Percentiles rank a stretch among this genome's conserved stretches.
Evolutionary conservation across 2,329 filamentous ascomycete genomes (phyloP).

Genomic region (Fonsecaea erecta): DNA sequence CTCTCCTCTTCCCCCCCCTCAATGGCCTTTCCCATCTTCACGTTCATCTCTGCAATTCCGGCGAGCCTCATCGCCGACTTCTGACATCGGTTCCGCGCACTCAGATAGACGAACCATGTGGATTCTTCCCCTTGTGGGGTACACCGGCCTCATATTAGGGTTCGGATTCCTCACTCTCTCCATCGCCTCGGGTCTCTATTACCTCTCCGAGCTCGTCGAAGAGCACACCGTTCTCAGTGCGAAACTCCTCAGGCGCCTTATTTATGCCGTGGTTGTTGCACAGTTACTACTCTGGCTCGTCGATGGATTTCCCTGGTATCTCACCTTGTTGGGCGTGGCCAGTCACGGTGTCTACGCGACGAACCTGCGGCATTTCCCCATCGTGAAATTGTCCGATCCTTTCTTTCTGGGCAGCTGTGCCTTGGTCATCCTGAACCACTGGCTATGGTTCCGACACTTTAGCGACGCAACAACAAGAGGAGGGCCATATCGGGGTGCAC

Average conservation of each 20-base stretch:
- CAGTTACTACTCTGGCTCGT: slow-evolving; percentile 77
- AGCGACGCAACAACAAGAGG: slow-evolving; percentile 56
- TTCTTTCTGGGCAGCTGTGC: slow-evolving; percentile 83
- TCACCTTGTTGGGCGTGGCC: slow-evolving; percentile 74
- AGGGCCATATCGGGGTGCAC: slow-evolving; percentile 54
- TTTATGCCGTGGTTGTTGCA: slow-evolving; percentile 77
- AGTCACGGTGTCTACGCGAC: slow-evolving; percentile 86
- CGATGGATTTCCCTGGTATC: slow-evolving; percentile 80
- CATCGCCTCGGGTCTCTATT: slow-evolving; percentile 99
- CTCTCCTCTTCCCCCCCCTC: neutral
- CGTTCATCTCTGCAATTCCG: neutral
- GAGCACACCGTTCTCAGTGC: slow-evolving; percentile 95
- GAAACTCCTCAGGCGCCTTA: slow-evolving; percentile 79
- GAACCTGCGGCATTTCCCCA: slow-evolving; percentile 76
- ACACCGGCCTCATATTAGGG: slow-evolving; percentile 81
- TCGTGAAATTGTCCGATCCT: slow-evolving; percentile 85
- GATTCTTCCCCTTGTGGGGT: slow-evolving; percentile 91
- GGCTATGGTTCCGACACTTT: slow-evolving; percentile 95
- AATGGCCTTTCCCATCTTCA: neutral
- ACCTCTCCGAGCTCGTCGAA: slow-evolving; percentile 96
- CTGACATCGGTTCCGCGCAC: neutral
- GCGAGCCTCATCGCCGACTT: neutral
- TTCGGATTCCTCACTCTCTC: slow-evolving; percentile 94
- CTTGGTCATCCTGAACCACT: slow-evolving; percentile 88
- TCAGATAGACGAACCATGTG: slow-evolving; percentile 68